Percentiles rank a stretch among this genome's conserved stretches.
These are phyloP conservation scores for Castanea mollissima DNA, from an alignment of 306 rosid genomes.

Conservation along the genomic window DNA sequence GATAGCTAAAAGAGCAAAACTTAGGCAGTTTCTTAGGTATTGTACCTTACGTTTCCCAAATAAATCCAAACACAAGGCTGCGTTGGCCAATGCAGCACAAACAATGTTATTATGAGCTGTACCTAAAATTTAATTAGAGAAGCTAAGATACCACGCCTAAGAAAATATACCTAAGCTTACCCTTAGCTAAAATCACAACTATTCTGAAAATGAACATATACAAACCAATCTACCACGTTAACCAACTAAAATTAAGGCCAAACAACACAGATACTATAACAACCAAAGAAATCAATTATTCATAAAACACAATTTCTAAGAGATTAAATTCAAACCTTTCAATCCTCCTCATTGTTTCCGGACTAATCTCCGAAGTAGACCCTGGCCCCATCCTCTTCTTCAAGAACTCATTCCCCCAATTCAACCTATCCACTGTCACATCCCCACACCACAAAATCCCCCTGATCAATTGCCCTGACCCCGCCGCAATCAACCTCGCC, in stretches of 20 bases:
- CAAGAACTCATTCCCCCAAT: constrained; percentile 74
- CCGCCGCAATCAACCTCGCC: constrained; percentile 70
- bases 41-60: too few relatives aligned
- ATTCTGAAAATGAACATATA: too few relatives aligned
- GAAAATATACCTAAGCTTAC: too few relatives aligned
- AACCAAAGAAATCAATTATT: not conserved
- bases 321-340: constrained; percentile 35
- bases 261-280: not conserved
- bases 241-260: not conserved
- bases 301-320: not conserved
- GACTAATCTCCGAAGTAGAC: constrained; percentile 47
- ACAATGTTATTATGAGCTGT: too few relatives aligned
- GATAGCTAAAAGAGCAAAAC: too few relatives aligned
- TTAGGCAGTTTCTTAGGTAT: too few relatives aligned
- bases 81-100: too few relatives aligned
- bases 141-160: too few relatives aligned
- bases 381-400: constrained; percentile 50
- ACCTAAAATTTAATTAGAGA: too few relatives aligned
- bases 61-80: too few relatives aligned
- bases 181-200: too few relatives aligned
- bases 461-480: constrained; percentile 74
- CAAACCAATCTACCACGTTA: not conserved
- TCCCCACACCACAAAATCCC: constrained; percentile 91
- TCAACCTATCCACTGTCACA: constrained; percentile 78
- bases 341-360: constrained; percentile 43